Percentiles rank a stretch among this genome's conserved stretches.
These are phyloP conservation scores for Astrocystis sublimbata DNA, from an alignment of 495 filamentous ascomycete species.

Conservation along the genomic window DNA sequence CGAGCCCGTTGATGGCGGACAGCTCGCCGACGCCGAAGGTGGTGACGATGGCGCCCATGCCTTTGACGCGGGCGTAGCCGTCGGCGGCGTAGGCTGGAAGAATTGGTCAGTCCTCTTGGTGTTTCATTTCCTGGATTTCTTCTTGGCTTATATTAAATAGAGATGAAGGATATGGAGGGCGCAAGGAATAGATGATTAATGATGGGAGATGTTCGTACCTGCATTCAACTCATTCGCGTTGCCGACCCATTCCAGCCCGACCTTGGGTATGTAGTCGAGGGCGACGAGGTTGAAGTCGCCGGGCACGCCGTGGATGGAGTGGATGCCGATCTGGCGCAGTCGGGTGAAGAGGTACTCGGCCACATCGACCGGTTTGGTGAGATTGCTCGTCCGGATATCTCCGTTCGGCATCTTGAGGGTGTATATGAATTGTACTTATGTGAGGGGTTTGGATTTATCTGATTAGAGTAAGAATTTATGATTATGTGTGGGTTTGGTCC, in stretches of 20 bases:
- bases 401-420: slow-evolving; percentile 28
- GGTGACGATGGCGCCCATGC: slow-evolving; percentile 71
- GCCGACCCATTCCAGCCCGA: slow-evolving; percentile 72
- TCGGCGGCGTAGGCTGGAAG: slow-evolving; percentile 70
- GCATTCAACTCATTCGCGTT: slow-evolving; percentile 83
- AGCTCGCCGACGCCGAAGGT: slow-evolving; percentile 83
- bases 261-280: slow-evolving; percentile 65
- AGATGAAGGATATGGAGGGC: neutral
- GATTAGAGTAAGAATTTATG: neutral
- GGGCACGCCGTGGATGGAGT: slow-evolving; percentile 69
- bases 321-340: slow-evolving; percentile 67
- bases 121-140: neutral
- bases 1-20: slow-evolving; percentile 71
- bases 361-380: slow-evolving; percentile 49
- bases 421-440: too few species aligned
- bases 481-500: neutral
- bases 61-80: slow-evolving; percentile 75
- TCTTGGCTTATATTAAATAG: too few species aligned
- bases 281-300: slow-evolving; percentile 75
- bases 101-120: slow-evolving; percentile 61
- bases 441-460: neutral
- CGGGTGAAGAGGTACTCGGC: slow-evolving; percentile 69
- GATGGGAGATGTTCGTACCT: slow-evolving; percentile 37
- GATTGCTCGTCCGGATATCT: slow-evolving; percentile 38
- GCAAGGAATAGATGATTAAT: neutral